These are phyloP conservation scores for Aspergillus niger DNA, from an alignment of 2,329 filamentous ascomycete genomes.

Conservation along the genomic window DNA sequence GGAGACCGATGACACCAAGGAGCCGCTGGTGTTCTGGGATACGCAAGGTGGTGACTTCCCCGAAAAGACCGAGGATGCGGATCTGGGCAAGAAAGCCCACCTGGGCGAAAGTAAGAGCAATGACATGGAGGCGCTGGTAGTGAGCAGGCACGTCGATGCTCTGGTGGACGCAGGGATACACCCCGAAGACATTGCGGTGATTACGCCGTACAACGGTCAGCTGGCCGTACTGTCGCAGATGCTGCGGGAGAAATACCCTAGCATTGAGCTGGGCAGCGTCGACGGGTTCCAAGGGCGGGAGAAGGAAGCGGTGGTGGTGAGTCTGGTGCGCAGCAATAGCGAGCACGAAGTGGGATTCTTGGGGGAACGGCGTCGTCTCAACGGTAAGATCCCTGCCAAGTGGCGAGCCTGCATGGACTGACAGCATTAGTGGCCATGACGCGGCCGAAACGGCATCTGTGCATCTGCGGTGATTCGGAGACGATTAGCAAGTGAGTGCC, in stretches of 20 bases:
- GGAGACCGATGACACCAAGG: conserved; percentile 81
- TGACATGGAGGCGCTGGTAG: conserved; percentile 82
- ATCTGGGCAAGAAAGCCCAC: conserved; percentile 53
- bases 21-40: conserved; percentile 90
- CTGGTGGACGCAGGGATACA: conserved; percentile 79
- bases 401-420: conserved; percentile 3
- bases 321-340: conserved; percentile 87
- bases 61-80: conserved; percentile 76
- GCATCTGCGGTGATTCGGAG: conserved; percentile 90
- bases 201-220: conserved; percentile 97
- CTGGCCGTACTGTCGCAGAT: conserved; percentile 73
- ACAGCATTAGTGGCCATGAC: conserved; percentile 82
- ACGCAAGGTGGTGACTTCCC: conserved; percentile 93
- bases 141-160: conserved; percentile 72
- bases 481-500: conserved; percentile 78
- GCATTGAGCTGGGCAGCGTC: conserved; percentile 91
- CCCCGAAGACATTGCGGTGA: conserved; percentile 83
- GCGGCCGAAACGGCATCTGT: conserved; percentile 84
- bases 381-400: conserved; percentile 65
- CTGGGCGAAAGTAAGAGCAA: conserved; percentile 85
- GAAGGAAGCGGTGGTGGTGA: conserved; percentile 93
- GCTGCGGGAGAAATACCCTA: conserved; percentile 78
- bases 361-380: conserved; percentile 85
- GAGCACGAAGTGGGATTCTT: conserved; percentile 90
- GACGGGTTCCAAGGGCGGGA: conserved; percentile 97